Base-by-base conservation (phyloP, 106 monocot species). In the Dendrobium nobile region DNA sequence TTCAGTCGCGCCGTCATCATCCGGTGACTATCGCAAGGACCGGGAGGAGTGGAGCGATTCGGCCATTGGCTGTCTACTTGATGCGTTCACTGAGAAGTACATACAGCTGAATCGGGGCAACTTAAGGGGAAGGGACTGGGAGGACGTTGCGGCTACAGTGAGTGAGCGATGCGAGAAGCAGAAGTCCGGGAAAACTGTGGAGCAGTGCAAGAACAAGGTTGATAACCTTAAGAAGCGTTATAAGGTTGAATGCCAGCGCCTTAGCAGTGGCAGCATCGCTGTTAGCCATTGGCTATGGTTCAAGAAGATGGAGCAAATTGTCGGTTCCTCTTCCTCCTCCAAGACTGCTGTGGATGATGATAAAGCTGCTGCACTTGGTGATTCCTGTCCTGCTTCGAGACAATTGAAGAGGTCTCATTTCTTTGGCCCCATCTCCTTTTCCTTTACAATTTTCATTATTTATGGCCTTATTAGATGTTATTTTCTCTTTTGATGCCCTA, bases 151-250 rank as follows among this genome's bases (percentile, higher is more conserved):
- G 22, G 82, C 84, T 31, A 83, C 85, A 16, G 98, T 99, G 31
- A 95, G 87, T 77, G 87, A 92, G 72, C 78, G 92, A 7, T 90
- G 87, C 70, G 88, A 93, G 67, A 87, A 89, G 85, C 88, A 90
- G 58, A 96, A 90, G 78, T 85, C 85, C 0, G 92, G 88, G 8
- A 99, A 99, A 85, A 99, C 90, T 41, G 95, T 99, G 26, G 98
- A 99, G 82, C 98, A 99, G 84, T 99, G 98, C 79, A 99, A 99
- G 87, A 99, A 99, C 82, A 99, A 99, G 87, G 91, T 95, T 11
- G 98, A 99, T 61, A 99, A 99, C 74, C 90, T 99, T 47, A 99
- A 99, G 83, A 99, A 99, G 82, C 83, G 98, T 1, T 99, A 95
- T 86, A 99, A 99, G 87, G 98, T 95, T 11, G 98, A 99, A 89